Conservation (phyloP, 2,329 filamentous ascomycete species). For the Claviceps sp. region DNA sequence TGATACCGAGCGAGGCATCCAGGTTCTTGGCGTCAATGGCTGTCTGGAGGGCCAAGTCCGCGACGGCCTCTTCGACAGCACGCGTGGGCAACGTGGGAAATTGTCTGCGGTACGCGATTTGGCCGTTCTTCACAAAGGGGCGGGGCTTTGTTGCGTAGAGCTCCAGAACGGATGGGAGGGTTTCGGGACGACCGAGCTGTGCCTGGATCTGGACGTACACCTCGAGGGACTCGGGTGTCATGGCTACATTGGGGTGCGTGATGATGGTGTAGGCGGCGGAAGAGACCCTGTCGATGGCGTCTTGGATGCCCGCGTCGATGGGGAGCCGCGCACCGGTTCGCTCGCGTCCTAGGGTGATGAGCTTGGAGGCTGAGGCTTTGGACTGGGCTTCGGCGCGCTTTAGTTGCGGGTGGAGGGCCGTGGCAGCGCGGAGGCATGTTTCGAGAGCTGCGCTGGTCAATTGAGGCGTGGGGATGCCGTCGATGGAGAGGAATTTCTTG, state of each 20-base stretch:
- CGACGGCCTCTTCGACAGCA: slow-evolving; percentile 58
- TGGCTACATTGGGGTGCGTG: slow-evolving; percentile 62
- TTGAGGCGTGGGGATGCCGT: slow-evolving; percentile 30
- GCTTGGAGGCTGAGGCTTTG: slow-evolving; percentile 36
- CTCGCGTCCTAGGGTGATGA: slow-evolving; percentile 33
- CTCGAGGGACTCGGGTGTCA: slow-evolving; percentile 58
- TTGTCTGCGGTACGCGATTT: slow-evolving; percentile 44
- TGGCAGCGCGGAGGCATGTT: slow-evolving; percentile 30
- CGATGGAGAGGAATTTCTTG: slow-evolving; percentile 29
- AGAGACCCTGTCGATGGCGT: slow-evolving; percentile 39
- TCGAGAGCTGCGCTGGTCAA: slow-evolving; percentile 30
- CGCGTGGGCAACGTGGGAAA: slow-evolving; percentile 57
- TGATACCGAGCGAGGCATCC: slow-evolving; percentile 60
- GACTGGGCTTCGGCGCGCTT: slow-evolving; percentile 25
- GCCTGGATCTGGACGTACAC: slow-evolving; percentile 67
- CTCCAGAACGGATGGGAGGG: slow-evolving; percentile 65
- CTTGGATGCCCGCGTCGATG: slow-evolving; percentile 23
- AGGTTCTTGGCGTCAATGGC: slow-evolving; percentile 73
- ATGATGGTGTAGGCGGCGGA: slow-evolving; percentile 55
- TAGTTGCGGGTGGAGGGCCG: slow-evolving; percentile 28
- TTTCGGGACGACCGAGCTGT: slow-evolving; percentile 56
- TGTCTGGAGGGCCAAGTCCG: slow-evolving; percentile 60
- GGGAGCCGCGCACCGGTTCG: slow-evolving; percentile 18
- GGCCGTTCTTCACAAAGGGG: slow-evolving; percentile 45
- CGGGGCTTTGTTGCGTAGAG: slow-evolving; percentile 75